Conservation (phyloP, 2,329 filamentous ascomycete genomes). For the Xylaria sp. region DNA sequence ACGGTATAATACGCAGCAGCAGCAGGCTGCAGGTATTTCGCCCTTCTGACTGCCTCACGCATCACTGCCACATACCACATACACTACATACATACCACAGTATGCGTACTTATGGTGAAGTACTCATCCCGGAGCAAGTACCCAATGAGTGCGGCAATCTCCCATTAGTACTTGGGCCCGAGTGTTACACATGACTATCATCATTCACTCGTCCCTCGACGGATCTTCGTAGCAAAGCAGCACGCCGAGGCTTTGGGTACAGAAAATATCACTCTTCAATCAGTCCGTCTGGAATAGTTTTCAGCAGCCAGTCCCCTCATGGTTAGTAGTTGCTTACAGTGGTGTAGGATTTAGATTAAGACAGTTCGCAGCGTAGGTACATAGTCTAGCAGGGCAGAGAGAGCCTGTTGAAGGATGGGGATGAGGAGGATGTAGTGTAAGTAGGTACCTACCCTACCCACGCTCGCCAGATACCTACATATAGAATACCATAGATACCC, state of each 20-base stretch:
- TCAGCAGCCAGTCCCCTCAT: slow-evolving; percentile 1
- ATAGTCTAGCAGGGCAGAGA: background rate
- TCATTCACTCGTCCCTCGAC: slow-evolving; percentile 14
- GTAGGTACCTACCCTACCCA: background rate
- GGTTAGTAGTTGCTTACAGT: background rate
- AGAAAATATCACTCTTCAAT: slow-evolving; percentile 12
- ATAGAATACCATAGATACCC: no score
- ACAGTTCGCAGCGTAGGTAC: background rate
- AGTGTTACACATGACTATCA: slow-evolving; percentile 28
- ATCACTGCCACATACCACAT: slow-evolving; percentile 23
- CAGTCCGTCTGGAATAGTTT: background rate
- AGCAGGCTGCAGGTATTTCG: slow-evolving; percentile 16
- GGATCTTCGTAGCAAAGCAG: slow-evolving; percentile 12
- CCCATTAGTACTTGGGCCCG: background rate
- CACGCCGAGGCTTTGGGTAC: background rate
- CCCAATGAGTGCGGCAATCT: background rate
- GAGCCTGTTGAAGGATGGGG: background rate
- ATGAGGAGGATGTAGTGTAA: no score
- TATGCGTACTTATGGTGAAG: background rate
- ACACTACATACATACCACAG: background rate
- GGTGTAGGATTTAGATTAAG: background rate
- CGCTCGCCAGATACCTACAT: no score
- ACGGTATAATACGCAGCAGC: slow-evolving; percentile 19
- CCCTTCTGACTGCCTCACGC: slow-evolving; percentile 30
- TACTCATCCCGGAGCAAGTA: background rate